Base-by-base conservation (phyloP, 805 yeast species). In the Saccharomyces jurei region DNA sequence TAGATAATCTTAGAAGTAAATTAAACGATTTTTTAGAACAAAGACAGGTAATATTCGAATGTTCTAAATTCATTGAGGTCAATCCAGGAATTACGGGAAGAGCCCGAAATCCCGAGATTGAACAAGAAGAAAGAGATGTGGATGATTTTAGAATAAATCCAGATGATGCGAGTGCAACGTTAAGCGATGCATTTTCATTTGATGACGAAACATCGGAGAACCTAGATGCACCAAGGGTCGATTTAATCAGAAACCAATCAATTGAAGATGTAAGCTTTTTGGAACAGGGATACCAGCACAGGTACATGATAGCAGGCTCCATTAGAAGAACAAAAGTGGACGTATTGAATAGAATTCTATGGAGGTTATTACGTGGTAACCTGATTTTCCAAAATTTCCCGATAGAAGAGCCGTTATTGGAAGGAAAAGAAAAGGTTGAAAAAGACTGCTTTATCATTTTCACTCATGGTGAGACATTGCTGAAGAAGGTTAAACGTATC, bases 301-400 rank as follows among this genome's bases (percentile, higher is more conserved):
- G 60, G 48, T 67, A 60, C 28, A 65, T 69, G 65, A 57, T 74
- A 32, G 81, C 94, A 8, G 99, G 98, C 52, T 91, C 92, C 13
- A 84, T 94, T 49, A 78, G 83, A 48, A 79, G 94, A 63, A 81
- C 76, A 10, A 87, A 86, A 64, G 77, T 89, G 28, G 81, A 78
- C 14, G 76, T 85, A 1, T 75, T 94, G 58, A 90, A 90, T 67
- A 87, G 83, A 63, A 89, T 94, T 54, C 73, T 90, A 50, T 94
- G 97, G 96, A 81, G 99, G 72, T 83, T 89, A 21, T 78, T 92
- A 58, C 83, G 99, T 69, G 99, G 99, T 65, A 94, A 94, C 69
- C 75, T 95, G 60, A 89, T 80, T 64, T 81, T 91, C 69, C 84
- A 84, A 60, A 80, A 86, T 58, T 79, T 80, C 50, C 94, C 87